Conservation (phyloP, 805 yeast genomes). For the Wickerhamiella azyma region DNA sequence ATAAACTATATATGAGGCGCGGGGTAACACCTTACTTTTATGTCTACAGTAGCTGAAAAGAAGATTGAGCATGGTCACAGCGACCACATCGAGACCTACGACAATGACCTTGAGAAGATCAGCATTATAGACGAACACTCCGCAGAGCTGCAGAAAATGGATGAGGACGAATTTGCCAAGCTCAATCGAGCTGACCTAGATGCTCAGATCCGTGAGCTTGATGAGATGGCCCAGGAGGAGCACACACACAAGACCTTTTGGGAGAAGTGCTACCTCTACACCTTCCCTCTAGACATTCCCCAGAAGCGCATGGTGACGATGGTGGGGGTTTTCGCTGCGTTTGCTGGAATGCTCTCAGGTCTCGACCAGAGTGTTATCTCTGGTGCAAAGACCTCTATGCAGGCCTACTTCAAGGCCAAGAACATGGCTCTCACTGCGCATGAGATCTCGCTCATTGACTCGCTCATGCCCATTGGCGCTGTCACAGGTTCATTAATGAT, state of each 20-base stretch:
- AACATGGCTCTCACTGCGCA: slow-evolving; percentile 29
- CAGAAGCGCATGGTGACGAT: slow-evolving; percentile 34
- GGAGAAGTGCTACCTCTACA: background rate
- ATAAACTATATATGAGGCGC: background rate
- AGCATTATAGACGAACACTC: background rate
- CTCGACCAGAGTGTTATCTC: slow-evolving; percentile 53
- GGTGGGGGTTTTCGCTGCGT: slow-evolving; percentile 44
- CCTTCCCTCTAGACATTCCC: background rate
- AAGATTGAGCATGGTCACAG: background rate
- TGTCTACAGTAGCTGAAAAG: background rate
- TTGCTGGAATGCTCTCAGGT: slow-evolving; percentile 53
- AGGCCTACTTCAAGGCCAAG: slow-evolving; percentile 8
- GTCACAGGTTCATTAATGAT: slow-evolving; percentile 46
- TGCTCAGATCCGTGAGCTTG: background rate
- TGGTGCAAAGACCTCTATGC: slow-evolving; percentile 45
- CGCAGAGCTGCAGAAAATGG: background rate
- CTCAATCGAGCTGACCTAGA: background rate
- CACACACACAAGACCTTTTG: background rate
- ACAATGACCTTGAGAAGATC: background rate
- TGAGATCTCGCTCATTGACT: slow-evolving; percentile 39
- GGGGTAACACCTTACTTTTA: background rate
- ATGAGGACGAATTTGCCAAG: slow-evolving; percentile 1
- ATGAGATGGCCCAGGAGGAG: background rate
- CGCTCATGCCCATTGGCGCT: slow-evolving; percentile 56
- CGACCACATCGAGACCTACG: background rate